phyloP scores from a whole-genome alignment of 108 stramenopile species.

The Parietichytrium sp. region DNA sequence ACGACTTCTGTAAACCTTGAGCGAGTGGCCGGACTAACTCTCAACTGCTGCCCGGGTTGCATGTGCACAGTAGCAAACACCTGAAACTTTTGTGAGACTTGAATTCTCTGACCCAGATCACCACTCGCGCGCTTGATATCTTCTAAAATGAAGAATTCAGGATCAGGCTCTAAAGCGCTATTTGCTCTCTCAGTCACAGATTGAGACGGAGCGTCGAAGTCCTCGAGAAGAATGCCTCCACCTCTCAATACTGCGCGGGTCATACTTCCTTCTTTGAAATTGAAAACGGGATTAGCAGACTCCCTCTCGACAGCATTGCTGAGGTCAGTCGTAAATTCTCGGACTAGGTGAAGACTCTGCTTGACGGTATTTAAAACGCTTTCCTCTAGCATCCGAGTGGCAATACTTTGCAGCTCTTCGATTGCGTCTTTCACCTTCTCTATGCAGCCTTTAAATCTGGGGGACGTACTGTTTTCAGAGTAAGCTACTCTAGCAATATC shows the following conservation, averaged over 20 bases:
- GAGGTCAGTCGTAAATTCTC: too few species aligned
- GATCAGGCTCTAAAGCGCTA: conserved; percentile 6
- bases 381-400: too few species aligned
- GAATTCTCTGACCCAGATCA: neutral
- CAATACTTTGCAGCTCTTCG: too few species aligned
- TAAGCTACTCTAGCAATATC: too few species aligned
- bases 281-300: neutral
- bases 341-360: too few species aligned
- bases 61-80: conserved; percentile 30
- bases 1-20: conserved; percentile 22
- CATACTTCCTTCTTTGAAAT: neutral
- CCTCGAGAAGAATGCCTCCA: neutral
- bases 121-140: neutral
- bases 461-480: too few species aligned
- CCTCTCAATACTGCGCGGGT: neutral
- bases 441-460: neutral
- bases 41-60: neutral
- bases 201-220: conserved; percentile 21
- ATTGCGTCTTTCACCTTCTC: neutral
- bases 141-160: neutral
- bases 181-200: conserved; percentile 1
- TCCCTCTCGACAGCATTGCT: neutral
- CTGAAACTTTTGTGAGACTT: neutral
- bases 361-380: too few species aligned
- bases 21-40: conserved; percentile 1